Evolutionary conservation across 192 early-diverging fungal genomes (phyloP), one percentile per base, ranked within the genome.

Genomic region (Linnemannia elongata): DNA sequence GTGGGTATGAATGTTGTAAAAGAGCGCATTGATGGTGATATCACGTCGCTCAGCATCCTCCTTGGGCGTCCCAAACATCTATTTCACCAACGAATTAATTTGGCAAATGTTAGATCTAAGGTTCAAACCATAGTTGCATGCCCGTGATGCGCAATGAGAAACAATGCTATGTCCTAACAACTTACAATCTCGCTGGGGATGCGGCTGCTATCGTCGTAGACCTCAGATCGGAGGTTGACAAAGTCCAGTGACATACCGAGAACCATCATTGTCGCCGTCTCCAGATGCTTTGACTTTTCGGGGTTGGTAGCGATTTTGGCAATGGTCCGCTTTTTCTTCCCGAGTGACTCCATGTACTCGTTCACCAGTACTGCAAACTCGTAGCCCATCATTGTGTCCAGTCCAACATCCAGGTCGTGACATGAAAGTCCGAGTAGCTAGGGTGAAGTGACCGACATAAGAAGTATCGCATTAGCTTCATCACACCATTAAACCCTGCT

Each of bases 1-100:
- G 1, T 90, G 72, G 0, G 96, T 96, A 70, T 96, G 94, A n/a
- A 99, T 92, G 88, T 99, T 99, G 90, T 97, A 99, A 77, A 99
- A 99, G 72, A 99, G 91, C 22, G 97, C 95, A 74, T 99, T 99
- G 88, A 99, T 98, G 30, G 99, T 99, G 33, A 95, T 97, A 85
- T 99, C 99, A 18, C 99, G 91, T 3, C 98, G 94, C 52, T 93
- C 80, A 15, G 99, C 98, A 80, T 99, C 99, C 76, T 99, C 95
- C 7, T 83, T 68, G 0, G 99, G 97, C 20, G 97, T 97, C 27
- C 97, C 99, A 89, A 96, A 98, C 39, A 79, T 83, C 92, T 93
- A 85, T 0, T 33, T 33, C 12, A 66, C 30, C 49, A 12, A 66
- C 3, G 10, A 66, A 27, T 33, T 66, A 66, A 66, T 66, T 39